Base-by-base conservation (phyloP, 352 stramenopile genomes). In the Phytophthora crassamura region DNA sequence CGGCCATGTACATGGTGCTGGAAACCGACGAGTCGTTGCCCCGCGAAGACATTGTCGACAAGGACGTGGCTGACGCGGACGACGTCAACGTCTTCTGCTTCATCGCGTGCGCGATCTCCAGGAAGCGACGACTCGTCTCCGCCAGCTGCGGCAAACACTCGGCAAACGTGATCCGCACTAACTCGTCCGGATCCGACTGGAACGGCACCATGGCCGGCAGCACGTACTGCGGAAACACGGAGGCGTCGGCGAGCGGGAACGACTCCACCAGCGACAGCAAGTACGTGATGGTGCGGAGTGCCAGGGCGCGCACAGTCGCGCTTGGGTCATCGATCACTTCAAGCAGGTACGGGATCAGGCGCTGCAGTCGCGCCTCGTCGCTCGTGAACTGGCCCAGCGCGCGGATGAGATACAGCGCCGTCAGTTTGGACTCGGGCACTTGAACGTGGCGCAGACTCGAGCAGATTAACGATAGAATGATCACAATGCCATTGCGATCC, bases 141-240 rank as follows among this genome's bases (percentile, higher is more conserved):
- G 97, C 97, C 10, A 99, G 74, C 20, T 90, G 67, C 0, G 94
- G 90, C 4, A 99, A 84, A 65, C 88, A 98, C 68, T 98, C 81
- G 3, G 97, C 96, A 72, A 99, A 99, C 3, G 96, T 91, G 51
- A 99, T 93, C 25, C 96, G 82, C 8, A 99, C 97, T 46, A 98
- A 84, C 28, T 98, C 77, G 54, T 95, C 95, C 16, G 87, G 70
- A 78, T 99, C 97, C 8, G 79, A 92, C 25, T 95, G 89, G 28
- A 98, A 86, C 40, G 89, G 77, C 10, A 86, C 85, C 66, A 98
- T 90, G 55, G 86, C 82, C 43, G 95, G 98, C 38, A 99, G 90
- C 20, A 99, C 94, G 72, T 99, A 99, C 74, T 98, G 88, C 0
- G 96, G 94, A 56, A 99, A 99, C 2, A 99, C 89, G 33, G 95